Base-by-base conservation (phyloP, 1,284 basidiomycete genomes). In the Trichosporon asahii region DNA sequence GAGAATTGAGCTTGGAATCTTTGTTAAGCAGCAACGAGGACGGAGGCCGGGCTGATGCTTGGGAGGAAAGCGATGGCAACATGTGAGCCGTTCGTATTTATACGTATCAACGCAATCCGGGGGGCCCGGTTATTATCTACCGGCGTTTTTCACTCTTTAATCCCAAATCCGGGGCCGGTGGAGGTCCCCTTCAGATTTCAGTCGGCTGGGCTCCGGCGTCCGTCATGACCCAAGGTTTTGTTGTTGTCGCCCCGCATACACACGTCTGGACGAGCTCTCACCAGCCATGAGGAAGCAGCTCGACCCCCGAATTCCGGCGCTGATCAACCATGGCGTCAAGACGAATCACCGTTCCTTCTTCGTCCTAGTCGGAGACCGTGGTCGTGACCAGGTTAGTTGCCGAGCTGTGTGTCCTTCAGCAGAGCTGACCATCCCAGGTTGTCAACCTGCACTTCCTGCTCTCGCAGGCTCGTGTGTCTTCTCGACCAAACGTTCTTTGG, bases 391-490 rank as follows among this genome's bases (percentile, higher is more conserved):
- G 87, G 91, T 91, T 64, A 70, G 85, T 46, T 14, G n/a, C 18
- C 15, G 55, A 5, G 49, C 23, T 15, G n/a, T 27, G 1, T 21
- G 21, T 4, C 3, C 37, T 25, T 2, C 31, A n/a, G 6, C 55
- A 11, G n/a, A 46, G 46, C 49, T 40, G 21, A 66, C 64, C 3
- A 29, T 55, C 65, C 23, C 79, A 94, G 90, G 89, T 99, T 70
- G 95, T 98, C 70, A 98, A 98, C 82, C 86, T 99, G 64, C 96
- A 99, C 84, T 98, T 94, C 82, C 84, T 99, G 64, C 87, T 98
- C 18, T 94, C 93, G 0, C 94, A 97, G 87, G 91, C 94, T 15
- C 87, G 93, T 53, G 89, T 95, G 0, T 92, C 92, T 33, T 91
- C 93, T 2, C 86, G 95, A 23, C 95, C 95, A 0, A 94, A 91